Percentiles rank a stretch among this genome's conserved stretches.
Conservation (phyloP, 2,329 filamentous ascomycete genomes). For the Emmonsia crescens region DNA sequence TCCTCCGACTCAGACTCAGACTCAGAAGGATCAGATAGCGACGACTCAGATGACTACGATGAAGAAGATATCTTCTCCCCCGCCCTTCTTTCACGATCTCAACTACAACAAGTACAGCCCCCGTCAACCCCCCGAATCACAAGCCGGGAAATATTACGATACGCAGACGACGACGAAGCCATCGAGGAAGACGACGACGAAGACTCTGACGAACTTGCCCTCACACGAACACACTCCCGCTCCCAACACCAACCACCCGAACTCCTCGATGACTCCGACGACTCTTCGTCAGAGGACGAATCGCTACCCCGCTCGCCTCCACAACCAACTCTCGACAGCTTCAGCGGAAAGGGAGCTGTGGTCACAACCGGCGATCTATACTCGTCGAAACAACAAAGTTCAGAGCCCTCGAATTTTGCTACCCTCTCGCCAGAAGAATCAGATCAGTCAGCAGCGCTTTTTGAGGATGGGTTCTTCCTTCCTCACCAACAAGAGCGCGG, state of each 20-base stretch:
- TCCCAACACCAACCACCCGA: conserved; percentile 53
- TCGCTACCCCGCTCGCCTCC: conserved; percentile 61
- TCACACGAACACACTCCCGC: conserved; percentile 57
- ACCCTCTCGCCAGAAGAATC: conserved; percentile 19
- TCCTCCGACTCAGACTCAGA: conserved; percentile 42
- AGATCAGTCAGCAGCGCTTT: conserved; percentile 30
- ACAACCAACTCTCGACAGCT: conserved; percentile 44
- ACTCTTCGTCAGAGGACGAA: conserved; percentile 61
- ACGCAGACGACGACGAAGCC: conserved; percentile 33
- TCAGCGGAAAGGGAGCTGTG: conserved; percentile 32
- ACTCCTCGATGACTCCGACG: conserved; percentile 53
- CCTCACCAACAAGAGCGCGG: conserved; percentile 30
- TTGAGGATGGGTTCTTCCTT: conserved; percentile 41
- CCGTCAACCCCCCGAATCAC: conserved; percentile 15
- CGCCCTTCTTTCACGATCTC: conserved; percentile 20
- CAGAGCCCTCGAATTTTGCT: conserved; percentile 13
- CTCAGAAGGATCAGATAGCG: conserved; percentile 31
- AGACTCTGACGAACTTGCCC: conserved; percentile 49
- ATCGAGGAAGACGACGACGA: conserved; percentile 50
- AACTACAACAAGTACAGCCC: neutral
- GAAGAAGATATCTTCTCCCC: neutral
- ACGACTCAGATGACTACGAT: conserved; percentile 27
- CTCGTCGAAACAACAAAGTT: conserved; percentile 18
- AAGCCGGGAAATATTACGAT: conserved; percentile 3
- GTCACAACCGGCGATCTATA: conserved; percentile 32